Percentiles rank a stretch among this genome's conserved stretches.
These are phyloP conservation scores for Linanthus parryae DNA, from an alignment of 148 eudicot species.

Conservation along the genomic window DNA sequence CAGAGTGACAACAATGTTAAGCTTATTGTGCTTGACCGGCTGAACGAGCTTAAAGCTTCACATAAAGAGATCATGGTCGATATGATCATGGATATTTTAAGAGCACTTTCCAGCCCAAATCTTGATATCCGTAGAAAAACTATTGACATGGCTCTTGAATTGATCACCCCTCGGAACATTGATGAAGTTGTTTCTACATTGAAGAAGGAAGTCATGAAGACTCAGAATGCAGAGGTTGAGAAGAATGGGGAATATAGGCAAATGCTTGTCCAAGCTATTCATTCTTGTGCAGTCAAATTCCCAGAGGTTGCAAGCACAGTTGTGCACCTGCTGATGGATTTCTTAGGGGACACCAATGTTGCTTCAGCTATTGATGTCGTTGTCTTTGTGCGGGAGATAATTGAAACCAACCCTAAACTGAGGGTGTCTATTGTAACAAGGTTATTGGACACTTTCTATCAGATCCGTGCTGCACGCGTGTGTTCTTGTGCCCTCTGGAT, in stretches of 20 bases:
- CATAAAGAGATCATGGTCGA: conserved; percentile 91
- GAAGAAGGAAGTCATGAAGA: conserved; percentile 94
- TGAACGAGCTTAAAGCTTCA: conserved; percentile 68
- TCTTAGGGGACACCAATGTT: conserved; percentile 88
- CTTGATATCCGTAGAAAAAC: conserved; percentile 88
- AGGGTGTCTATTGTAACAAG: conserved; percentile 86
- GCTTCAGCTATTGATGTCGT: conserved; percentile 94
- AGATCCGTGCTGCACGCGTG: conserved; percentile 88
- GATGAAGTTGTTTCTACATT: conserved; percentile 88
- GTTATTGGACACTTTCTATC: conserved; percentile 86
- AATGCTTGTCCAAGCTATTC: conserved; percentile 97
- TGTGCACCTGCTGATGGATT: conserved; percentile 94
- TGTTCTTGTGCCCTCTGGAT: conserved; percentile 97
- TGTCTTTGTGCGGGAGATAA: conserved; percentile 85
- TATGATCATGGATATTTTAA: conserved; percentile 88
- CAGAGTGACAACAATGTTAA: conserved; percentile 98
- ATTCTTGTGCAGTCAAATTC: conserved; percentile 89
- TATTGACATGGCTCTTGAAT: conserved; percentile 70
- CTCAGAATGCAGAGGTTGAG: conserved; percentile 86
- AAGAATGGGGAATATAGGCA: conserved; percentile 94
- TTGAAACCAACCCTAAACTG: conserved; percentile 84
- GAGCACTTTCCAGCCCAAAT: conserved; percentile 96
- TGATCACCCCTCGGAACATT: conserved; percentile 76
- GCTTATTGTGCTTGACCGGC: conserved; percentile 88
- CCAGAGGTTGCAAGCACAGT: conserved; percentile 99